Base-by-base conservation (phyloP, 805 yeast species). In the Metschnikowia reukaufii region DNA sequence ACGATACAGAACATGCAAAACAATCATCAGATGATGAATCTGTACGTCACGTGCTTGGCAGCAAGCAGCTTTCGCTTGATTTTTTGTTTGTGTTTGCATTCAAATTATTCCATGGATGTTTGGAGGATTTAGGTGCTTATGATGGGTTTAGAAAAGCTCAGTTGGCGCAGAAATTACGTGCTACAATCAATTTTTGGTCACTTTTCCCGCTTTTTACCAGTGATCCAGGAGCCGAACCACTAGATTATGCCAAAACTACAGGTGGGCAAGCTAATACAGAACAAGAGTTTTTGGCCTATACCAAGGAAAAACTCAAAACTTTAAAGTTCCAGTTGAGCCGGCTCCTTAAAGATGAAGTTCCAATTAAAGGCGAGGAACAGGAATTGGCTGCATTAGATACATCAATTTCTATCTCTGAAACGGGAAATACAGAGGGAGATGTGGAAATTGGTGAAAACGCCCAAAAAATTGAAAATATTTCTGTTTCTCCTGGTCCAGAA, bases 201-300 rank as follows among this genome's bases (percentile, higher is more conserved):
- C 61, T 84, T 6, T 57, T 79, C 47, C 69, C 68, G 36, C 59
- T 81, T 3, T 44, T 55, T 30, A 65, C 66, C 32, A 50, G 56
- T 45, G 18, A 63, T 47, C 13, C 62, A 48, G 41, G 60, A 50
- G 19, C 52, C 49, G 61, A 37, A 4, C 23, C 44, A 3, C 56
- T 72, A 10, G 70, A 72, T 46, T 70, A 59, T 59, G 45, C 47
- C n/a, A 79, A 79, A 58, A 70, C 75, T 39, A 81, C 80, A 57
- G 86, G 78, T 54, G 79, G 86, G 13, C 83, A 83, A 60, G 83
- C 69, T 58, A 85, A 82, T 51, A 78, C 84, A 13, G 74, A 80
- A 6, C 64, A 86, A 32, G 82, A 84, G 21, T 59, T 83, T 43
- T 76, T 71, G 50, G 72, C 79, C 0, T 55, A 71, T 32, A 76